These are phyloP conservation scores for Penicillium fuscoglaucum DNA, from an alignment of 2,329 filamentous ascomycete species.

Conservation along the genomic window DNA sequence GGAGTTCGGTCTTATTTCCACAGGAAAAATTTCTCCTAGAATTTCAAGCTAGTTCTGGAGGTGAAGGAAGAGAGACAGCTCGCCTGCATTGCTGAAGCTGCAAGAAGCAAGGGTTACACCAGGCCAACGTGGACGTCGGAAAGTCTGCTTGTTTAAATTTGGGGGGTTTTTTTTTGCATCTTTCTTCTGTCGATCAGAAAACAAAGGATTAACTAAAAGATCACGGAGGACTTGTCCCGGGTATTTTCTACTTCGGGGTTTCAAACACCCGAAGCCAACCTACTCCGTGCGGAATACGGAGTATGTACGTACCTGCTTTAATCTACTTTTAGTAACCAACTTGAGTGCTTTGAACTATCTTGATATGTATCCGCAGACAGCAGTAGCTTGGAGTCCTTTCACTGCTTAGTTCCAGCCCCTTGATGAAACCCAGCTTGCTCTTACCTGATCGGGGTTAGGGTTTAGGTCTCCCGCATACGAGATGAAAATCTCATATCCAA, in stretches of 20 bases:
- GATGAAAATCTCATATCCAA: conserved; percentile 14
- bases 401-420: not conserved
- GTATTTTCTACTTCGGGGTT: not conserved
- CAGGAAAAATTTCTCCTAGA: no score
- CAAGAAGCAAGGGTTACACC: conserved; percentile 11
- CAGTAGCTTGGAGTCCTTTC: not conserved
- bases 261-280: not conserved
- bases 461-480: not conserved
- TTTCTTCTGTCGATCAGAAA: conserved; percentile 1
- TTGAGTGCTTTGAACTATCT: not conserved
- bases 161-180: not conserved
- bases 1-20: not conserved
- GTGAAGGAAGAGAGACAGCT: conserved; percentile 5
- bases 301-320: not conserved
- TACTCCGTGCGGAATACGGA: not conserved
- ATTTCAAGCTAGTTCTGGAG: not conserved
- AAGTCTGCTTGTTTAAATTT: conserved; percentile 2
- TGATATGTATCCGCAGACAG: not conserved
- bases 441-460: conserved; percentile 6
- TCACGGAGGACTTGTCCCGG: conserved; percentile 13
- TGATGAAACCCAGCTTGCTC: not conserved
- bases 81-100: not conserved
- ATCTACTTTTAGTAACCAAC: not conserved
- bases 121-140: conserved; percentile 8
- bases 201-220: conserved; percentile 8